Conservation (phyloP, 805 yeast genomes). For the Candida endomychidarum region DNA sequence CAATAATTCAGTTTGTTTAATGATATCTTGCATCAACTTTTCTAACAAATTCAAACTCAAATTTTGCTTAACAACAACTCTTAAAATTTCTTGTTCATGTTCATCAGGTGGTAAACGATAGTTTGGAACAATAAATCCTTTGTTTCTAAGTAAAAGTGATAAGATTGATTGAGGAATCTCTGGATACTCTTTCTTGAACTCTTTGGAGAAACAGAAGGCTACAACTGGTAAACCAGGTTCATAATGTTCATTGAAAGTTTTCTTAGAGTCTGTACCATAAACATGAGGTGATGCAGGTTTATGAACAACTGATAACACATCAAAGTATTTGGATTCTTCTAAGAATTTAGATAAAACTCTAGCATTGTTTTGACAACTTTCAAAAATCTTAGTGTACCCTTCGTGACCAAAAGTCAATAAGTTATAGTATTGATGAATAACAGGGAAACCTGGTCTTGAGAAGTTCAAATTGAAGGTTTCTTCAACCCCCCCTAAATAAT, state of each 20-base stretch:
- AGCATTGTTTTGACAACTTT: slow-evolving; percentile 67
- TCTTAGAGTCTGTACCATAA: slow-evolving; percentile 16
- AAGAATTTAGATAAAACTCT: slow-evolving; percentile 62
- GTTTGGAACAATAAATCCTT: slow-evolving; percentile 88
- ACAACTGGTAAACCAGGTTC: slow-evolving; percentile 87
- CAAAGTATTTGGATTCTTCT: slow-evolving; percentile 65
- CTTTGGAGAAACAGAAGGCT: slow-evolving; percentile 70
- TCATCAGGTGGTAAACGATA: slow-evolving; percentile 75
- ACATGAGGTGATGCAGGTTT: slow-evolving; percentile 35
- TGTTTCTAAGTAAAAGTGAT: slow-evolving; percentile 68
- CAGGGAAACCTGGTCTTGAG: slow-evolving; percentile 91
- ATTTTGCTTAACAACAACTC: slow-evolving; percentile 79
- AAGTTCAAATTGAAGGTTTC: slow-evolving; percentile 85
- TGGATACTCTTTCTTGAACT: slow-evolving; percentile 60
- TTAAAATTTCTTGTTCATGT: slow-evolving; percentile 61
- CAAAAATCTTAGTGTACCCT: slow-evolving; percentile 69
- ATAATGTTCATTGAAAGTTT: slow-evolving; percentile 44
- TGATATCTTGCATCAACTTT: slow-evolving; percentile 61
- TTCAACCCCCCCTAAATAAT: slow-evolving; percentile 85
- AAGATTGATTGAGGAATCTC: slow-evolving; percentile 79
- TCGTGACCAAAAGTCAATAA: slow-evolving; percentile 66
- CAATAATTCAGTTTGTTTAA: slow-evolving; percentile 52
- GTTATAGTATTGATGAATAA: slow-evolving; percentile 83
- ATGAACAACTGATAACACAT: slow-evolving; percentile 77
- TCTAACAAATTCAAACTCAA: slow-evolving; percentile 62